A percentile compares a stretch with the other conserved stretches of the same genome.
Evolutionary conservation across 2,329 filamentous ascomycete genomes (phyloP).

Genomic region (Ceratocystis albifundus): DNA sequence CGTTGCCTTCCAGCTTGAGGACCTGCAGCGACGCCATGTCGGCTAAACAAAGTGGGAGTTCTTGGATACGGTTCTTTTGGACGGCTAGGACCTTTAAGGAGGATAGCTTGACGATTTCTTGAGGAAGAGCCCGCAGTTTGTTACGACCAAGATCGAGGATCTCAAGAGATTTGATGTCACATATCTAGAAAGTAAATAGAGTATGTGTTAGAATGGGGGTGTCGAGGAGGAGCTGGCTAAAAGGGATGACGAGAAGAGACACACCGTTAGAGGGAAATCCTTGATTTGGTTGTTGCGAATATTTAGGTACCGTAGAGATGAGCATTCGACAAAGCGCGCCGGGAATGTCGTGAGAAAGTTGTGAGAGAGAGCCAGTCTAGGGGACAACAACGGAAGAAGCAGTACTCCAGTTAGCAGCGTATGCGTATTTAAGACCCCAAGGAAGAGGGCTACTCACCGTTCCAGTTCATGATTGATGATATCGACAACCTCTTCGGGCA

Average conservation of each 20-base stretch:
- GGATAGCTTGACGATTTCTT: conserved; percentile 66
- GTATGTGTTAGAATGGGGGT: background rate
- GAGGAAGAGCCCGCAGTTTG: conserved; percentile 63
- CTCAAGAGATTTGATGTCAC: conserved; percentile 74
- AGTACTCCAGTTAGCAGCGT: background rate
- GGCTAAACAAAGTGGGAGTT: conserved; percentile 70
- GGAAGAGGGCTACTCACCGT: conserved; percentile 38
- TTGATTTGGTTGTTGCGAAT: conserved; percentile 63
- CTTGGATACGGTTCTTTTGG: conserved; percentile 74
- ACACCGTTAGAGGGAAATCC: conserved; percentile 48
- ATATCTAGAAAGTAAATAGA: conserved; percentile 47
- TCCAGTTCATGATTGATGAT: conserved; percentile 64
- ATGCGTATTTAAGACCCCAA: background rate
- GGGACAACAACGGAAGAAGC: background rate
- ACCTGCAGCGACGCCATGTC: conserved; percentile 85
- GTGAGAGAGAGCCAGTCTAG: conserved; percentile 67
- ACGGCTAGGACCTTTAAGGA: conserved; percentile 84
- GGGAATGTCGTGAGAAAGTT: conserved; percentile 63
- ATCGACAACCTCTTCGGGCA: conserved; percentile 63
- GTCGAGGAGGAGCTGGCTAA: background rate
- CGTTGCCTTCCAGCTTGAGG: conserved; percentile 81
- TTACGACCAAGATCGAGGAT: conserved; percentile 89
- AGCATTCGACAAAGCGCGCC: conserved; percentile 60
- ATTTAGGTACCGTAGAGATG: conserved; percentile 67
- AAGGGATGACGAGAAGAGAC: conserved; percentile 24